A percentile compares a stretch with the other conserved stretches of the same genome.
These are phyloP conservation scores for Populus euphratica DNA, from an alignment of 345 rosid genomes.

Conservation along the genomic window DNA sequence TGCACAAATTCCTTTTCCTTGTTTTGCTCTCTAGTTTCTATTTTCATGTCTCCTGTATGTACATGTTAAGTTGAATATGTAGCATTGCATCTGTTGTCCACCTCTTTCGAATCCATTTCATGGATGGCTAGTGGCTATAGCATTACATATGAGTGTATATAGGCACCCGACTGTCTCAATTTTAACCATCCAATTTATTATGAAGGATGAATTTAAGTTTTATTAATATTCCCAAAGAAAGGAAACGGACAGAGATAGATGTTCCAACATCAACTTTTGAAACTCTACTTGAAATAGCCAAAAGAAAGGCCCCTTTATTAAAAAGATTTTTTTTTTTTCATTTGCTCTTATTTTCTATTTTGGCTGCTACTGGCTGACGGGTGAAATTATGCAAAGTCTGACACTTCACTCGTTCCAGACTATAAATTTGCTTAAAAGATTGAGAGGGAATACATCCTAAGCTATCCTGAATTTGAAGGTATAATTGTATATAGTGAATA, in stretches of 20 bases:
- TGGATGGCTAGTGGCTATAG: background rate
- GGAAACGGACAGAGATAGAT: background rate
- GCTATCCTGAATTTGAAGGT: background rate
- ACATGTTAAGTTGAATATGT: background rate
- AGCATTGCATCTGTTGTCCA: background rate
- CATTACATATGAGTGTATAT: background rate
- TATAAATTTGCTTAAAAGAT: background rate
- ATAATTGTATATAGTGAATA: background rate
- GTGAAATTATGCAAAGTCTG: background rate
- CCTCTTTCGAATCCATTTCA: background rate
- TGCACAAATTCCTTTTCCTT: conserved; percentile 10
- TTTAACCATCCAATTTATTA: background rate
- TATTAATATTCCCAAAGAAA: background rate
- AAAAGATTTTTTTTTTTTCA: background rate
- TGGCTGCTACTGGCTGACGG: background rate
- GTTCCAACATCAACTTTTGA: background rate
- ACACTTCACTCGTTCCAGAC: background rate
- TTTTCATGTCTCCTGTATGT: background rate
- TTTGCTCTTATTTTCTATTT: background rate
- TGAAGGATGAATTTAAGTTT: background rate
- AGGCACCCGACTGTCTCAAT: background rate
- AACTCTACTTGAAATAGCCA: background rate
- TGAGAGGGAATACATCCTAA: background rate
- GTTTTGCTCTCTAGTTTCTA: background rate
- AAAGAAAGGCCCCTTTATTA: background rate